Evolutionary conservation across 768 basidiomycete genomes (phyloP).

Genomic region (Tulasnella sp.): DNA sequence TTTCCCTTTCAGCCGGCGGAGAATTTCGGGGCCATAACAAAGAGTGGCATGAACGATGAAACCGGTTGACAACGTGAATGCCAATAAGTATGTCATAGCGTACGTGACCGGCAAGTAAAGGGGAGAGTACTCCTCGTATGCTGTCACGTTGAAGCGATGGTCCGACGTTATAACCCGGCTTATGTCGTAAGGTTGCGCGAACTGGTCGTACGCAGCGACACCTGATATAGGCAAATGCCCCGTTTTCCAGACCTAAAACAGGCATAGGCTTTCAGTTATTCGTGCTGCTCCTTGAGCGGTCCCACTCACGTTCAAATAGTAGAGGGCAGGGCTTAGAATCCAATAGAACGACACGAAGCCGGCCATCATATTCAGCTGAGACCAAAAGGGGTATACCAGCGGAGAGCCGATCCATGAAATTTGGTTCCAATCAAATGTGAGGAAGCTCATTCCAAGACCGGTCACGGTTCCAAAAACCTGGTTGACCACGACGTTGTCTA

Average conservation of each 20-base stretch:
- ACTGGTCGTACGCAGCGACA: constrained; percentile 30
- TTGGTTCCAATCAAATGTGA: too few species aligned
- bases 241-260: constrained; percentile 29
- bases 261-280: too few species aligned
- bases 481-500: constrained; percentile 72
- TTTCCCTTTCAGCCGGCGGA: constrained; percentile 23
- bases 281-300: too few species aligned
- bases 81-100: constrained; percentile 30
- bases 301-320: too few species aligned
- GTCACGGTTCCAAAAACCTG: constrained; percentile 78
- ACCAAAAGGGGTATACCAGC: constrained; percentile 91
- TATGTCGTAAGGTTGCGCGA: constrained; percentile 32
- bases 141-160: constrained; percentile 24
- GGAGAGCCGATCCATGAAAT: constrained; percentile 70
- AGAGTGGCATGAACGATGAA: constrained; percentile 33
- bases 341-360: too few species aligned
- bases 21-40: constrained; percentile 30
- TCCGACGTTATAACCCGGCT: constrained; percentile 24
- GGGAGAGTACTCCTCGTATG: constrained; percentile 35
- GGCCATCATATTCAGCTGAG: too few species aligned
- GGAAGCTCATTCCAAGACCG: constrained; percentile 77
- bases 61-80: constrained; percentile 30
- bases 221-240: constrained; percentile 34
- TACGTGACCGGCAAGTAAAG: constrained; percentile 34
- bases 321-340: too few species aligned